Evolutionary conservation across 1,139 yeast species (phyloP), one percentile per base, ranked within the genome.

Genomic region (Yamadazyma diospyri): DNA sequence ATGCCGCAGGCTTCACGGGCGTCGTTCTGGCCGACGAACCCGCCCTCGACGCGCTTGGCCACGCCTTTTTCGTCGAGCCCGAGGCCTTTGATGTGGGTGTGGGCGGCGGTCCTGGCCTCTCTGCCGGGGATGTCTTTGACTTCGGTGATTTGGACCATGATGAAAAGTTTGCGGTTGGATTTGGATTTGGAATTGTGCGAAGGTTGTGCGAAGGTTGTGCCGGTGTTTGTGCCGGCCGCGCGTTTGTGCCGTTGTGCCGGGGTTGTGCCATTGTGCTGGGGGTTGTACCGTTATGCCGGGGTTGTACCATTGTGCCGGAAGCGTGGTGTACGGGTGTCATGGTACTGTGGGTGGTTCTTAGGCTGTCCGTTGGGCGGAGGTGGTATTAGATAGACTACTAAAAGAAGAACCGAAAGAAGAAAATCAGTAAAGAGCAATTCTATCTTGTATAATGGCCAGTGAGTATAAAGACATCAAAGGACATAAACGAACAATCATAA

Each of bases 1-100:
- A 94, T 81, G 41, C 98, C 98, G 57, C 97, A 89, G 1, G 97
- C 97, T 61, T 92, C 98, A 57, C 98, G 76, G 10, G 99, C 98
- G 47, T 81, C 87, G 9, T 72, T 71, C 59, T 92, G 99, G 28
- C 98, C 98, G 30, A 92, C 95, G 55, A 92, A 92, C 4, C 97
- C 97, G 28, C 94, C 95, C 55, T 89, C 97, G 26, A 84, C 76
- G 29, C 74, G 72, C 45, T 83, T 84, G 20, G 97, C 97, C 30
- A 69, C 58, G 20, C 98, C 98, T 46, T 76, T 79, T 48, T 89
- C 97, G 51, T 89, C 96, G 33, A 92, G 69, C 0, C 98, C 98
- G 21, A 92, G 74, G 3, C 97, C 97, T 57, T 84, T 86, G 68
- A 92, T 92, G 57, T 92, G 98, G 5, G 97, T 88, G 55, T 92